These are phyloP conservation scores for Aspergillus sojae DNA, from an alignment of 2,329 filamentous ascomycete species.

Conservation along the genomic window DNA sequence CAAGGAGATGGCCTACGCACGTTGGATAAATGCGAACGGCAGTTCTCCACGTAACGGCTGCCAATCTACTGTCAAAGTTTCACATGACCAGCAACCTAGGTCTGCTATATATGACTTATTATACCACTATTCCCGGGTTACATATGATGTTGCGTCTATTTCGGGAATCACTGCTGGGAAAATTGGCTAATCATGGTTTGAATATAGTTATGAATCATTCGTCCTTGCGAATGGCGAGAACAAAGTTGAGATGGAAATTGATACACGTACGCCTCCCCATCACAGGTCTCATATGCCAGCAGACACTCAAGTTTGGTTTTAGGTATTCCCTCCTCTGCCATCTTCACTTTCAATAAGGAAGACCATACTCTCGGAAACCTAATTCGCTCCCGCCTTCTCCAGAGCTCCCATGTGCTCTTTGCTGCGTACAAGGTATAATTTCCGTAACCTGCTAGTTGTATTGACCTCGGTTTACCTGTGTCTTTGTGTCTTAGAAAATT, in stretches of 20 bases:
- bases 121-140: not conserved
- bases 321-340: constrained; percentile 92
- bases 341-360: constrained; percentile 95
- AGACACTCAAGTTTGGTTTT: constrained; percentile 2
- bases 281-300: constrained; percentile 1
- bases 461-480: constrained; percentile 16
- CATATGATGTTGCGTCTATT: not conserved
- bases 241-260: constrained; percentile 85
- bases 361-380: constrained; percentile 95
- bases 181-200: constrained; percentile 13
- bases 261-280: constrained; percentile 71
- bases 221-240: constrained; percentile 85
- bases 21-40: constrained; percentile 13
- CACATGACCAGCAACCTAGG: constrained; percentile 25
- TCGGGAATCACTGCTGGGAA: not conserved
- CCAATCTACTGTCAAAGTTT: constrained; percentile 26
- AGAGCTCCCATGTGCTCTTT: constrained; percentile 82
- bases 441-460: constrained; percentile 29
- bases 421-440: constrained; percentile 84
- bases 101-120: constrained; percentile 16
- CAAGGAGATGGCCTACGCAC: constrained; percentile 22
- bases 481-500: not conserved
- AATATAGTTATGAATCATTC: constrained; percentile 85
- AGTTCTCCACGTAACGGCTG: constrained; percentile 14
- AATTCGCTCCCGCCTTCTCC: constrained; percentile 80